Conservation (phyloP, 352 stramenopile species). For the Phytophthora pseudosyringae region DNA sequence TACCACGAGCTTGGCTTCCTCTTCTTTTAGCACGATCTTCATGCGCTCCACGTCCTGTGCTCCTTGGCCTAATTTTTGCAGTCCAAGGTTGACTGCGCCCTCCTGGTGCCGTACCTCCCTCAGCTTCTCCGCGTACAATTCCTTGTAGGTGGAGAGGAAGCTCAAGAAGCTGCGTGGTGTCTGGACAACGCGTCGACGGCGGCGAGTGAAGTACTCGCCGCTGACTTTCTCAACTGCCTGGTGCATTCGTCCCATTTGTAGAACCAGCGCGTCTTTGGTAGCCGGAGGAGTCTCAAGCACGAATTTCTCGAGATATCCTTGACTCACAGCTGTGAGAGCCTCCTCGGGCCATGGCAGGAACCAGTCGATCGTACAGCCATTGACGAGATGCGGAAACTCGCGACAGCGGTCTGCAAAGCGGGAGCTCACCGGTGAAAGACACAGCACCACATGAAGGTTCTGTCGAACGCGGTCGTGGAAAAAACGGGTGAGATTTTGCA, state of each 20-base stretch:
- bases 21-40: conserved; percentile 88
- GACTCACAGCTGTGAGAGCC: conserved; percentile 82
- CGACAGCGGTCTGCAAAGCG: conserved; percentile 82
- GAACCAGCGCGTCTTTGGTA: conserved; percentile 65
- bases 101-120: conserved; percentile 82
- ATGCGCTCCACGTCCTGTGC: conserved; percentile 91
- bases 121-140: conserved; percentile 79
- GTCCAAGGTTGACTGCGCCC: conserved; percentile 82
- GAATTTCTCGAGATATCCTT: conserved; percentile 80
- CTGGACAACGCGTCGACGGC: conserved; percentile 87
- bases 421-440: conserved; percentile 85
- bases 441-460: conserved; percentile 90
- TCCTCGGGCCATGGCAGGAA: conserved; percentile 91
- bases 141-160: conserved; percentile 84
- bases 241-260: conserved; percentile 80
- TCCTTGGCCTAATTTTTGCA: conserved; percentile 90
- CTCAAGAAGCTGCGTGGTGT: conserved; percentile 90
- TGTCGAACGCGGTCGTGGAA: conserved; percentile 87
- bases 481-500: conserved; percentile 84
- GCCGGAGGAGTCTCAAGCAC: conserved; percentile 59
- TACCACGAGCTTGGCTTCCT: conserved; percentile 87
- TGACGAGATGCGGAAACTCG: conserved; percentile 91
- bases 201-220: conserved; percentile 76
- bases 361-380: conserved; percentile 90
- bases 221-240: conserved; percentile 77